A percentile compares a stretch with the other conserved stretches of the same genome.
Evolutionary conservation across 2,329 filamentous ascomycete species (phyloP).

Genomic region (Rhexocercosporidium sp.): DNA sequence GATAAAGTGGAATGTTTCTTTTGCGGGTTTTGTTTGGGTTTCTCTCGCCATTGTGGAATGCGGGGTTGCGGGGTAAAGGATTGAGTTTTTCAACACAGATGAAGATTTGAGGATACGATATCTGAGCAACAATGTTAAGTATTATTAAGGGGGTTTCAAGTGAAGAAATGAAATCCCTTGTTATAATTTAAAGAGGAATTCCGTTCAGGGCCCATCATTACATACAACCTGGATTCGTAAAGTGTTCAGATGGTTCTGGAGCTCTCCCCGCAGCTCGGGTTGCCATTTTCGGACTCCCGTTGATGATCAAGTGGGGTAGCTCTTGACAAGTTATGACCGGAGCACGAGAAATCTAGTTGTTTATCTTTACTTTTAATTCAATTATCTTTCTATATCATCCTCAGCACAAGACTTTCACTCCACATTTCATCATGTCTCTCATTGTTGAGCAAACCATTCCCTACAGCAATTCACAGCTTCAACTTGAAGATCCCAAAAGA

Average conservation of each 20-base stretch:
- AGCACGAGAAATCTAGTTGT: not conserved
- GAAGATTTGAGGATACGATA: not conserved
- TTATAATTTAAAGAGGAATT: not conserved
- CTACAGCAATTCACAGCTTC: slow-evolving; percentile 28
- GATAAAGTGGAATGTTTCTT: slow-evolving; percentile 38
- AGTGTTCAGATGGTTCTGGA: not conserved
- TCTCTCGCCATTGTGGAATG: slow-evolving; percentile 28
- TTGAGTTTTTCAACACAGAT: not conserved
- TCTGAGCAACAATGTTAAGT: not conserved
- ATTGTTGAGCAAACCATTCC: slow-evolving; percentile 36
- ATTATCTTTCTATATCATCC: not conserved
- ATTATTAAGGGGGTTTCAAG: too few relatives aligned
- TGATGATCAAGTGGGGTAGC: slow-evolving; percentile 7
- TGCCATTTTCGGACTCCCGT: slow-evolving; percentile 25
- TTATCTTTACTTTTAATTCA: not conserved
- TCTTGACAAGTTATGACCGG: not conserved
- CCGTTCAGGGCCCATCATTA: not conserved
- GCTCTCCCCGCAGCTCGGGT: slow-evolving; percentile 28
- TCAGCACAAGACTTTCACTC: not conserved
- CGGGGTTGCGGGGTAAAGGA: slow-evolving; percentile 26
- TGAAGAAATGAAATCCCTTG: not conserved
- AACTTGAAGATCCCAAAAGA: slow-evolving; percentile 30
- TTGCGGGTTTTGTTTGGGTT: slow-evolving; percentile 27
- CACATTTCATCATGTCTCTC: slow-evolving; percentile 30
- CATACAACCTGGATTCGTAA: not conserved